Percentiles rank a stretch among this genome's conserved stretches.
Conservation (phyloP, 768 basidiomycete genomes). For the Boletus sp. region DNA sequence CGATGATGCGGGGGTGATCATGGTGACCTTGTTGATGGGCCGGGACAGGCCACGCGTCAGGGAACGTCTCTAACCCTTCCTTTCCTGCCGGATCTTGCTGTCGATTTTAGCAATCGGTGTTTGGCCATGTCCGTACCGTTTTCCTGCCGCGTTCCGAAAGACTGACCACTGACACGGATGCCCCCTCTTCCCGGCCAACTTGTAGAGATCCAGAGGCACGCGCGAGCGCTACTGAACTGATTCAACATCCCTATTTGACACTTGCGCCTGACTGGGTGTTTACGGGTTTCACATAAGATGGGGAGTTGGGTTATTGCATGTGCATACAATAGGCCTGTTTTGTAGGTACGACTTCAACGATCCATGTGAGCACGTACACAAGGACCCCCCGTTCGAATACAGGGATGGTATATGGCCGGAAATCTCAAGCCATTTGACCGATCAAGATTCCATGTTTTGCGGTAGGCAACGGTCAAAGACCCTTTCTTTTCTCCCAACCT, state of each 20-base stretch:
- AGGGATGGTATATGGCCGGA: no score
- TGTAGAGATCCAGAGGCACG: slow-evolving; percentile 74
- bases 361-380: no score
- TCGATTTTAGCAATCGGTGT: slow-evolving; percentile 80
- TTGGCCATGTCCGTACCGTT: slow-evolving; percentile 61
- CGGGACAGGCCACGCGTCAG: slow-evolving; percentile 62
- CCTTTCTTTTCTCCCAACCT: no score
- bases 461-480: no score
- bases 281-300: slow-evolving; percentile 34
- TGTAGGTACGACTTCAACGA: no score
- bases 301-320: no score
- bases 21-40: background rate
- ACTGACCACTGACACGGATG: background rate
- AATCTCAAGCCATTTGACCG: no score
- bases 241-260: slow-evolving; percentile 53
- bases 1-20: background rate
- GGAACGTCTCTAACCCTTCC: slow-evolving; percentile 77
- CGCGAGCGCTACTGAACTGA: slow-evolving; percentile 70
- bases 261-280: slow-evolving; percentile 50
- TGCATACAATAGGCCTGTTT: no score
- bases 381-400: no score
- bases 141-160: background rate
- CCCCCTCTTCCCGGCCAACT: background rate
- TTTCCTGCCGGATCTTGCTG: slow-evolving; percentile 62
- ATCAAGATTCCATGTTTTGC: no score